Percentiles rank a stretch among this genome's conserved stretches.
These are phyloP conservation scores for Rubia peregrina DNA, from an alignment of 305 asterid genomes.

Conservation along the genomic window DNA sequence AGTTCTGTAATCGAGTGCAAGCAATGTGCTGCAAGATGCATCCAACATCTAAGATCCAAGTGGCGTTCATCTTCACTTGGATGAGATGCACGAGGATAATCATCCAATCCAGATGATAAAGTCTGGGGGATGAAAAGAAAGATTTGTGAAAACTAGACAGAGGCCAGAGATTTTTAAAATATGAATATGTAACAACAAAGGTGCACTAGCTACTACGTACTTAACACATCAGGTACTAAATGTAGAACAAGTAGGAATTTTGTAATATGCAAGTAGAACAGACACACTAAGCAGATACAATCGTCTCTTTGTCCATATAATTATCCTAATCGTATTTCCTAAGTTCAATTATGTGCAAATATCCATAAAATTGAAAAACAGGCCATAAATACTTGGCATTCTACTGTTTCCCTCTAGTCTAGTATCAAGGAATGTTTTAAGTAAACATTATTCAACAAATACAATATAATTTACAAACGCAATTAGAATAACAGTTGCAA, in stretches of 20 bases:
- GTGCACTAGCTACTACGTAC: neutral
- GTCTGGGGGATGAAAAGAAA: constrained; percentile 42
- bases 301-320: neutral
- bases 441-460: constrained; percentile 1
- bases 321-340: neutral
- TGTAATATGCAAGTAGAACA: neutral
- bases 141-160: neutral
- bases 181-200: neutral
- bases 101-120: constrained; percentile 94
- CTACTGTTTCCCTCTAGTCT: neutral
- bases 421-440: neutral
- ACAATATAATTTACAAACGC: neutral
- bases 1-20: constrained; percentile 77
- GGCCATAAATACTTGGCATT: neutral
- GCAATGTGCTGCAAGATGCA: constrained; percentile 94
- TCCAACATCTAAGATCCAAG: constrained; percentile 98
- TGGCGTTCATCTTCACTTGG: constrained; percentile 94
- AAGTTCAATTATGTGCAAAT: neutral
- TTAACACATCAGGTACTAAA: neutral
- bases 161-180: neutral
- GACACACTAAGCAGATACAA: neutral
- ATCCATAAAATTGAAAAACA: neutral
- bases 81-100: constrained; percentile 99
- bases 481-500: neutral
- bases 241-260: neutral